phyloP scores from a whole-genome alignment of 495 filamentous ascomycete genomes.

The Pyronema domesticum region DNA sequence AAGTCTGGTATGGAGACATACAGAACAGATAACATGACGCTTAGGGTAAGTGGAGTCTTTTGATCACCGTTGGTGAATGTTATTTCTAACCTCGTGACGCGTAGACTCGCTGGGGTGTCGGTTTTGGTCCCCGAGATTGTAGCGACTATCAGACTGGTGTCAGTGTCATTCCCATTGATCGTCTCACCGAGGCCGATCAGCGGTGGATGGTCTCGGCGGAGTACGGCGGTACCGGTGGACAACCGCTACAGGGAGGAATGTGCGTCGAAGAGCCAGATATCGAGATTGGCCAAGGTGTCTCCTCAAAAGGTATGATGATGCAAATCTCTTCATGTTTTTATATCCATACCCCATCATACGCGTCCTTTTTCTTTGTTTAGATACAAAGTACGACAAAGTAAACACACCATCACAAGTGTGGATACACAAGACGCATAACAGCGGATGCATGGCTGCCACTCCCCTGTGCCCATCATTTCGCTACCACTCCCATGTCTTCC shows the following conservation, averaged over 20 bases:
- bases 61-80: conserved; percentile 17
- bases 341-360: neutral
- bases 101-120: conserved; percentile 91
- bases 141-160: conserved; percentile 85
- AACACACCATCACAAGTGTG: neutral
- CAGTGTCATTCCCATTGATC: conserved; percentile 79
- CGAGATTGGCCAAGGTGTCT: conserved; percentile 92
- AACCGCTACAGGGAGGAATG: conserved; percentile 60
- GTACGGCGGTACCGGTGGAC: conserved; percentile 80
- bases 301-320: conserved; percentile 46
- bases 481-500: neutral
- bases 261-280: conserved; percentile 96
- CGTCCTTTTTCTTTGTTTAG: neutral
- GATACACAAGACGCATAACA: neutral
- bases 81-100: conserved; percentile 2
- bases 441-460: neutral
- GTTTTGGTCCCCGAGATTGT: conserved; percentile 92
- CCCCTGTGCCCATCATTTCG: neutral
- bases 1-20: conserved; percentile 82
- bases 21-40: conserved; percentile 50
- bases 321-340: neutral
- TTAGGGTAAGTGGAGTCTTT: conserved; percentile 45
- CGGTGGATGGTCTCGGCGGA: conserved; percentile 96
- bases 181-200: conserved; percentile 84
- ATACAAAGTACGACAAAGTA: neutral